phyloP scores from a whole-genome alignment of 805 yeast species.

The Starmerella etchellsii region DNA sequence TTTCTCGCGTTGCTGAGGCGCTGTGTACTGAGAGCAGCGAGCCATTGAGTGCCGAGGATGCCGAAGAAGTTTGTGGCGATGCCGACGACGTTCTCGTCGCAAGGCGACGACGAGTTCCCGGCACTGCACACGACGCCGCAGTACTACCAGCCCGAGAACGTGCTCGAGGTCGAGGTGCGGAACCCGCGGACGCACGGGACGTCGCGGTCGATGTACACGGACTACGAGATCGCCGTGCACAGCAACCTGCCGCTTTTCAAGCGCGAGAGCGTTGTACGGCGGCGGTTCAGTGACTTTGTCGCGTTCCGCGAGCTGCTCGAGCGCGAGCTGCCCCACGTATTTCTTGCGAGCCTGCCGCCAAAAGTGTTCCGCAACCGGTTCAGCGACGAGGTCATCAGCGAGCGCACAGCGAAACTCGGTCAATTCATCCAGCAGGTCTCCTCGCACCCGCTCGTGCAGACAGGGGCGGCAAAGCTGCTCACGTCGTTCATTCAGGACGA shows the following conservation, averaged over 20 bases:
- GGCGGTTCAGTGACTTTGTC: constrained; percentile 86
- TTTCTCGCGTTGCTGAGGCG: no score
- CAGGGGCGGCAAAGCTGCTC: constrained; percentile 58
- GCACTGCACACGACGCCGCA: constrained; percentile 23
- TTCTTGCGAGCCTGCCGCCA: constrained; percentile 84
- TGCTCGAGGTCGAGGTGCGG: constrained; percentile 77
- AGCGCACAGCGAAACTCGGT: constrained; percentile 71
- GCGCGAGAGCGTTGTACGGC: constrained; percentile 52
- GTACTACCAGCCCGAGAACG: constrained; percentile 90
- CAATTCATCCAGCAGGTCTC: constrained; percentile 66
- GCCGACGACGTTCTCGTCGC: constrained; percentile 16
- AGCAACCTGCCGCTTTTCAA: constrained; percentile 85
- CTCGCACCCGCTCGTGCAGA: constrained; percentile 86
- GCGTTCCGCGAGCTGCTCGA: constrained; percentile 60
- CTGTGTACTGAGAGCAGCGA: no score
- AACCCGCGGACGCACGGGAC: constrained; percentile 64
- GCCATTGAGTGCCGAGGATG: not conserved
- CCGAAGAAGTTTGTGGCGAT: constrained; percentile 3
- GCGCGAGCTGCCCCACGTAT: constrained; percentile 63
- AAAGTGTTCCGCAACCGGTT: constrained; percentile 67
- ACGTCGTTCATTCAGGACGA: constrained; percentile 82
- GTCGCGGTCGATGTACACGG: constrained; percentile 65
- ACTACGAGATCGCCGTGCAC: constrained; percentile 78
- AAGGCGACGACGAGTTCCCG: constrained; percentile 1
- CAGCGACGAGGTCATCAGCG: constrained; percentile 69